Evolutionary conservation across 83 land plant genomes (phyloP), one percentile per base, ranked within the genome.

Genomic region (Larix sibirica): DNA sequence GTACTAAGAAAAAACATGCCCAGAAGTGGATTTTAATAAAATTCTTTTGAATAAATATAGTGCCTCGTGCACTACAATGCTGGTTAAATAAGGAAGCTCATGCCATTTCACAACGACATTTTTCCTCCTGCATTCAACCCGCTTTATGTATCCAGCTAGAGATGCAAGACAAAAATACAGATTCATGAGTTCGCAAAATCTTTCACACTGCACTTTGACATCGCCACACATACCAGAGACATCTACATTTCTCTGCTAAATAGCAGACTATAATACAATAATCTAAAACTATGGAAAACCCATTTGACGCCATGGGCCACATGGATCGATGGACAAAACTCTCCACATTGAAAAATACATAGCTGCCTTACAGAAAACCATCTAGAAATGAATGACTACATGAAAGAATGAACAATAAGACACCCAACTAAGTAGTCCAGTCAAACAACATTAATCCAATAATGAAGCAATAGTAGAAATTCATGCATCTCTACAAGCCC

Each of bases 251-350:
- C 56, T 73, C 77, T 73, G 56, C 77, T 50, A 73, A 6, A 73
- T 42, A 50, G 77, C 42, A 73, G 77, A 73, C n/a, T 73, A 73
- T 73, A 73, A 73, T 73, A 73, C 77, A 73, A 73, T 20, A 73
- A 73, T 23, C n/a, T 50, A 40, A 23, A 20, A 73, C 56, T 3
- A 71, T 20, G 76, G 38, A 50, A 40, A 71, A 71, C 77, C 77
- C 54, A 42, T 73, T 73, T 73, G 13, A 42, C 44, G 3, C 44
- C 44, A 40, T 73, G 77, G 56, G 77, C 56, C 40, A 44, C 24
- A 40, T 20, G 77, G 54, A 73, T 50, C 10, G 77, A 73, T 40
- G 33, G 38, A 36, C 77, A 73, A 42, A 73, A 73, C 77, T 73
- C 54, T 73, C 42, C 50, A 73, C 77, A 73, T 73, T 73, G 77